Percentiles rank a stretch among this genome's conserved stretches.
These are phyloP conservation scores for Aureobasidium lini DNA, from an alignment of 2,329 filamentous ascomycete species.

Conservation along the genomic window DNA sequence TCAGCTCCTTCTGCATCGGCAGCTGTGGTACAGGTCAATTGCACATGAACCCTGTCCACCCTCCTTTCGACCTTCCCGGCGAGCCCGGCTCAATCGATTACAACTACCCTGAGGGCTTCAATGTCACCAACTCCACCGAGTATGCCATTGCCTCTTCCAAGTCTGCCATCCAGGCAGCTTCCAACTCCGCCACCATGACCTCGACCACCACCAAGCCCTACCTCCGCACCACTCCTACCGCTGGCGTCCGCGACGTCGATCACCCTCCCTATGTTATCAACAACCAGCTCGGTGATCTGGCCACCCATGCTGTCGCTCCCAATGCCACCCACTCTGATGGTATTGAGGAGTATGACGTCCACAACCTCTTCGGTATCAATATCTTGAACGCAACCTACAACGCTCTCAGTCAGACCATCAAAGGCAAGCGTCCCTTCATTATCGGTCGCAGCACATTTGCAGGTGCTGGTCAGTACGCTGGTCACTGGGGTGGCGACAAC, in stretches of 20 bases:
- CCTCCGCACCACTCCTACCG: conserved; percentile 53
- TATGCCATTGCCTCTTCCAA: conserved; percentile 49
- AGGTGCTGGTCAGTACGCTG: conserved; percentile 66
- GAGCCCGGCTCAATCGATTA: conserved; percentile 54
- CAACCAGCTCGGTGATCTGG: conserved; percentile 64
- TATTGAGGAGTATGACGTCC: conserved; percentile 66
- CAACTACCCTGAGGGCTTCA: conserved; percentile 62
- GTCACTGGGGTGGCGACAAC: conserved; percentile 70
- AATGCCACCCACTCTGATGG: conserved; percentile 73
- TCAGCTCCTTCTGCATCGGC: conserved; percentile 60
- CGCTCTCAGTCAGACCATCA: conserved; percentile 56
- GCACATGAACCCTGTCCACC: conserved; percentile 60
- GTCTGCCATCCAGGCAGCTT: conserved; percentile 37
- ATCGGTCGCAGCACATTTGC: conserved; percentile 77
- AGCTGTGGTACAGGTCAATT: conserved; percentile 62
- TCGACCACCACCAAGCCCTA: conserved; percentile 35
- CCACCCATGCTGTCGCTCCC: conserved; percentile 64
- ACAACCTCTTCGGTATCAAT: conserved; percentile 70
- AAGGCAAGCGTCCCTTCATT: conserved; percentile 69
- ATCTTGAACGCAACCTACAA: conserved; percentile 72
- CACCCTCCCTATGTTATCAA: conserved; percentile 71
- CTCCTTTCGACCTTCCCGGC: conserved; percentile 57
- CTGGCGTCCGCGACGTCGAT: conserved; percentile 59
- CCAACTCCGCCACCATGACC: conserved; percentile 18
- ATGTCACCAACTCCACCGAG: conserved; percentile 60